Evolutionary conservation across 164 flowering plant genomes (phyloP), one percentile per base, ranked within the genome.

Genomic region (Kingdonia uniflora): DNA sequence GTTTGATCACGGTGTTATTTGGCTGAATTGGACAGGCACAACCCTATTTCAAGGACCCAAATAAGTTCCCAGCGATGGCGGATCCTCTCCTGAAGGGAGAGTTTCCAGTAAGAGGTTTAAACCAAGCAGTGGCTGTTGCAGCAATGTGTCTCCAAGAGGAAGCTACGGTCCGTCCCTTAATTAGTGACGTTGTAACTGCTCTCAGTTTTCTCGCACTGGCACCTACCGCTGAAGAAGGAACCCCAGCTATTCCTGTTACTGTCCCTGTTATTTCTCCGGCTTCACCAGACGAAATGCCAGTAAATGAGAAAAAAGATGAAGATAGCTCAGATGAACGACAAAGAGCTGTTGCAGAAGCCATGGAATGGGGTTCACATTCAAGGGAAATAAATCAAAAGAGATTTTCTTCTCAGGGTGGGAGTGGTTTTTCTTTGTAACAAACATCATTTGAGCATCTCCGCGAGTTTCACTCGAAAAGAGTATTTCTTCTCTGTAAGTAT

Each of bases 121-220:
- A 80, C 56, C 85, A 82, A 64, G 85, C 78, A 0, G 80, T 80
- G 25, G 85, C 81, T 5, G 69, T 78, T 25, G 85, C 83, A 14
- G 78, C 88, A 35, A 82, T 82, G 82, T 82, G 85, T 35, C 73
- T 80, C 17, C 85, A 80, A 60, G 85, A 78, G 49, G 83, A 80
- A 55, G 62, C 77, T 19, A 37, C 55, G 8, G 71, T 65, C 0
- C 78, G 83, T 15, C 85, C 88, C 1, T 63, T 81, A 54, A 79
- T 79, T 16, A 65, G 75, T 25, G 84, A 81, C 54, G 75, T 77
- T 2, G 80, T 76, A 10, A 67, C 71, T n/a, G 70, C 85, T 19
- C 65, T 80, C 11, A 69, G 76, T 57, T 80, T 76, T 60, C 77
- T 80, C 24, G 57, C 72, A 7, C 43, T 55, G n/a, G 49, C 59